Evolutionary conservation across 2,329 filamentous ascomycete genomes (phyloP), one percentile per base, ranked within the genome.

Genomic region (Xylaria sp.): DNA sequence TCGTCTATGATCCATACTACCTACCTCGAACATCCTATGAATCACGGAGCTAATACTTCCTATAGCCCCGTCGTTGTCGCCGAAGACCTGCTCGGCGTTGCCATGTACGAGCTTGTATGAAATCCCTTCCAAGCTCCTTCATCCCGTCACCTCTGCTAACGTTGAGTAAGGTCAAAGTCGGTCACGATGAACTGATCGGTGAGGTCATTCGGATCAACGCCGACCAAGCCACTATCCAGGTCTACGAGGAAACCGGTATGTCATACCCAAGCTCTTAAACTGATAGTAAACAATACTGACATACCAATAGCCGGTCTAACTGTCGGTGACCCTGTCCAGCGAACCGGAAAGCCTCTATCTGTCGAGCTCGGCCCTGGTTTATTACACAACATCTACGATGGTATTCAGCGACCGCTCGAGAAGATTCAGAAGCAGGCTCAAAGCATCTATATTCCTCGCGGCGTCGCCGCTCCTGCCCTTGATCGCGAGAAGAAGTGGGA

Each of bases 351-450:
- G 87, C 96, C 96, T 72, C 86, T 99, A 64, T 98, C 96, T 67
- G 96, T 99, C 82, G 96, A 99, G 82, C 91, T 99, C 56, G 96
- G 96, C 59, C 96, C 96, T 72, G 96, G 96, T 80, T 86, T 99
- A 81, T 93, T 99, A 88, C 95, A 98, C 84, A 98, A 96, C 74
- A 99, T 99, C 82, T 99, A 98, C 86, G 96, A 99, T 81, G 96
- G 96, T 85, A 99, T 99, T 78, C 96, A 99, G 82, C 91, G 96
- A 79, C 96, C 96, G 59, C 90, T 99, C 76, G 91, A 91, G 83
- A 90, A 89, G 74, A 99, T 99, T 77, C 86, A 93, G 75, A 85
- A 91, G 48, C 82, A 88, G 57, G 90, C 94, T 61, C 85, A 93
- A 78, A 94, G 93, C 82, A 99, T 99, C 82, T 99, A 99, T 82